Evolutionary conservation across 176 grass and related monocot genomes (phyloP), one percentile per base, ranked within the genome.

Genomic region (Oryza brachyantha): DNA sequence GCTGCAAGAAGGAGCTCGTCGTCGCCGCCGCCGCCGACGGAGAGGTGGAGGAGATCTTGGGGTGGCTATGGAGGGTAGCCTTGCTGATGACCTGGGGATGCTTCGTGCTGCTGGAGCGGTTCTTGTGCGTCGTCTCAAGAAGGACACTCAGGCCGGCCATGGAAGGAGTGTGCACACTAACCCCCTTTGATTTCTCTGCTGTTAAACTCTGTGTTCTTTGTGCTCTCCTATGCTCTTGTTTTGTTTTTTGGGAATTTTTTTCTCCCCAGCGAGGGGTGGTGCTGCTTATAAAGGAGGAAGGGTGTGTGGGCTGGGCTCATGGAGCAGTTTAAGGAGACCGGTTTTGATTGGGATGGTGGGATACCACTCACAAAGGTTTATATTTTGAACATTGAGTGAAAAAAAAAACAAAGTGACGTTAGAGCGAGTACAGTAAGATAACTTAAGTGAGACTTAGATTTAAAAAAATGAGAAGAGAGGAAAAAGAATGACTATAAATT

Each of bases 121-220:
- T 82, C 67, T 85, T 36, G 28, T 64, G 25, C 24, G 70, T 39
- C 24, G 70, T 39, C 80, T 92, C 90, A 24, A 92, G 86, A 31
- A 92, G 43, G 22, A 83, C 83, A 21, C 83, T 86, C 70, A 92
- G 66, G 26, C 90, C 90, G 37, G 90, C 90, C 90, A 92, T 92
- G 29, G 46, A 46, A 42, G 26, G 21, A 45, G n/a, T n/a, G n/a
- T n/a, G n/a, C 48, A 52, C 19, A 54, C 50, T 10, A 2, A 55
- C 52, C 10, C 0, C 13, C 31, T 37, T 1, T 10, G n/a, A n/a
- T n/a, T 8, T 29, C 24, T 62, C 3, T 37, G 37, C 32, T 16
- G 29, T 10, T 14, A 29, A 57, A 9, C 48, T 62, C 22, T n/a
- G n/a, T n/a, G n/a, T n/a, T n/a, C n/a, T n/a, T 58, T 36, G 43